These are phyloP conservation scores for Eutrema salsugineum DNA, from an alignment of 441 rosid genomes.

Conservation along the genomic window DNA sequence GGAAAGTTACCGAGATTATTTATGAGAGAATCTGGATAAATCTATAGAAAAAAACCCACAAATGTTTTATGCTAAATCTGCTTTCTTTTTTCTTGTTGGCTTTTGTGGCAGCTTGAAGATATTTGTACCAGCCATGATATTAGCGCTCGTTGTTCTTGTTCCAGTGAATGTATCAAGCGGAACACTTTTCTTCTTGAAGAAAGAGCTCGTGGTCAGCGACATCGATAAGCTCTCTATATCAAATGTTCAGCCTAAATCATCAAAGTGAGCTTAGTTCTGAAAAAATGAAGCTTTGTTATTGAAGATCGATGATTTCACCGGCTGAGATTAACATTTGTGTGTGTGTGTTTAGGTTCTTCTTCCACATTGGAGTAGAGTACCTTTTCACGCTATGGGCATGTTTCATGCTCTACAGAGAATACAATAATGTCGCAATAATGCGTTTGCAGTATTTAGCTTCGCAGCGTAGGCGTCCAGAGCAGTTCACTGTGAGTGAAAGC, in stretches of 20 bases:
- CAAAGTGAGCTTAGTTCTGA: conserved; percentile 43
- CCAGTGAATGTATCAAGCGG: conserved; percentile 97
- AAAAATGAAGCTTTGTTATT: background rate
- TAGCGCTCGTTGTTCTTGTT: conserved; percentile 78
- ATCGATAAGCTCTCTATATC: conserved; percentile 97
- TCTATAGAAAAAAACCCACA: background rate
- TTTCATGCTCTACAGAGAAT: conserved; percentile 91
- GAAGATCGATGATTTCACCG: background rate
- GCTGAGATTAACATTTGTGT: background rate
- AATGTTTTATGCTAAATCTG: background rate
- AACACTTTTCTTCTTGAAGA: conserved; percentile 73
- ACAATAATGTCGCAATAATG: conserved; percentile 71
- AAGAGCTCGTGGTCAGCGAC: conserved; percentile 78
- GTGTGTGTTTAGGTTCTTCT: conserved; percentile 63
- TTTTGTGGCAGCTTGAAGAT: conserved; percentile 70
- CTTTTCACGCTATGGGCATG: conserved; percentile 84
- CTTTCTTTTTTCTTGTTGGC: conserved; percentile 1
- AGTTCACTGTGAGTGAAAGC: conserved; percentile 79
- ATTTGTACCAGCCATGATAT: conserved; percentile 67
- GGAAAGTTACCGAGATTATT: conserved; percentile 9
- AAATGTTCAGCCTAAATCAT: conserved; percentile 77
- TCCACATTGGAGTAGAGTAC: conserved; percentile 85
- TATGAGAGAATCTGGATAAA: background rate
- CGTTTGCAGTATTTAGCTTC: conserved; percentile 84
- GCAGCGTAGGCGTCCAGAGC: conserved; percentile 75